phyloP scores from a whole-genome alignment of 768 basidiomycete species.

The Punctularia strigosozonata region DNA sequence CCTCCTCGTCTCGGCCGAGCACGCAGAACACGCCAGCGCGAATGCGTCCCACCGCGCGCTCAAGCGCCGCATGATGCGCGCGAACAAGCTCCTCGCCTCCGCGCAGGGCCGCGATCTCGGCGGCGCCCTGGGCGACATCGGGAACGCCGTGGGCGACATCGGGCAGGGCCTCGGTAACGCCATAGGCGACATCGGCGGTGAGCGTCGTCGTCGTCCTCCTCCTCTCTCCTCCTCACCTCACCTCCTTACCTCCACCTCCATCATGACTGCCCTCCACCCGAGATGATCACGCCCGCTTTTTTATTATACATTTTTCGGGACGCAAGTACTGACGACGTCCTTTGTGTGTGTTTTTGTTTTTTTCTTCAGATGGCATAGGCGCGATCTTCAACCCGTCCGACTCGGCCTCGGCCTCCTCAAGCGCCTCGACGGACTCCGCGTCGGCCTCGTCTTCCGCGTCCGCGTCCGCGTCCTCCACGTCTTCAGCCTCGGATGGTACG shows the following conservation, averaged over 20 bases:
- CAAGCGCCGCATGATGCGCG: neutral
- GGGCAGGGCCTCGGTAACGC: neutral
- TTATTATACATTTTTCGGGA: too few species aligned
- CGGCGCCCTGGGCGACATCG: neutral
- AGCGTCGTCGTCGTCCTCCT: too few species aligned
- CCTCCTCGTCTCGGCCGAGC: neutral
- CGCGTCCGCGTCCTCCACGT: too few species aligned
- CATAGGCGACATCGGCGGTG: neutral
- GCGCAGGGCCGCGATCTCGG: neutral
- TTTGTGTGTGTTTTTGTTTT: neutral
- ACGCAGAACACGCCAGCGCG: neutral
- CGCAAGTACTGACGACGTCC: too few species aligned
- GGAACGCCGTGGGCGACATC: neutral
- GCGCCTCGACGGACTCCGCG: neutral
- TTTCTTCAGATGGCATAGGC: too few species aligned
- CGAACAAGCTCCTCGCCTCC: neutral
- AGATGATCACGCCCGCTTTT: too few species aligned
- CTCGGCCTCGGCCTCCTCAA: slow-evolving; percentile 2
- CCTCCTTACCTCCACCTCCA: too few species aligned
- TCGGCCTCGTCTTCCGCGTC: slow-evolving; percentile 6
- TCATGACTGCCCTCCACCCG: too few species aligned
- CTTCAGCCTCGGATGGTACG: too few species aligned
- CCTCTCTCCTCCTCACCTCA: too few species aligned
- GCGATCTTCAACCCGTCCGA: too few species aligned
- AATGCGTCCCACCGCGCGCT: neutral